Base-by-base conservation (phyloP, 331 rosid species). In the Saraca asoca region DNA sequence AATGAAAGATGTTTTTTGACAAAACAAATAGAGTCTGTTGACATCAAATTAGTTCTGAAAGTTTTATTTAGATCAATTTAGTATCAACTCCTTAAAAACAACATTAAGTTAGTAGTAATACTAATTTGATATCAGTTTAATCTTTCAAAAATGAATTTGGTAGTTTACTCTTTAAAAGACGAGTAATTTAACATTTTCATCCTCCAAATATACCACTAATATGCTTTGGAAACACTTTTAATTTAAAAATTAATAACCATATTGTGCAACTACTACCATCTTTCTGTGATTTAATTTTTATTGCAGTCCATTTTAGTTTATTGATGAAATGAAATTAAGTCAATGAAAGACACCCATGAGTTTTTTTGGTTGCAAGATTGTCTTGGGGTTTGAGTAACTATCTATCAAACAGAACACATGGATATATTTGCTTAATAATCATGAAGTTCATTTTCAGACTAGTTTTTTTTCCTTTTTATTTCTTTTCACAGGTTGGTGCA, bases 401-500 rank as follows among this genome's bases (percentile, higher is more conserved):
- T 18, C 8, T 51, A 18, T 16, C 12, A 16, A 50, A 51, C 6
- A 18, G 7, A 18, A 11, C 8, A n/a, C 7, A 14, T 49, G 18
- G 20, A 5, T 31, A 19, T 38, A 17, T 42, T 24, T 54, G 60
- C 41, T n/a, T n/a, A 69, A 18, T 52, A 24, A 18, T 57, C 7
- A 45, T 41, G 29, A 38, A 12, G 8, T 46, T 54, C 33, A 24
- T 48, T 64, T 35, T 48, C 62, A 58, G 45, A 18, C 52, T 42
- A 33, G 42, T 17, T 17, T 14, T 51, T 58, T 15, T 24, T 42
- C 29, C 31, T 18, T 16, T 20, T 14, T 10, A 35, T 4, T 57
- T 37, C 58, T 79, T 44, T 67, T 64, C 12, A 19, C 66, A 91
- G 97, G 88, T 94, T 73, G 99, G 97, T 34, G 87, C 65, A 51